Evolutionary conservation across 2,329 filamentous ascomycete genomes (phyloP).

Genomic region (Penicillium sp.): DNA sequence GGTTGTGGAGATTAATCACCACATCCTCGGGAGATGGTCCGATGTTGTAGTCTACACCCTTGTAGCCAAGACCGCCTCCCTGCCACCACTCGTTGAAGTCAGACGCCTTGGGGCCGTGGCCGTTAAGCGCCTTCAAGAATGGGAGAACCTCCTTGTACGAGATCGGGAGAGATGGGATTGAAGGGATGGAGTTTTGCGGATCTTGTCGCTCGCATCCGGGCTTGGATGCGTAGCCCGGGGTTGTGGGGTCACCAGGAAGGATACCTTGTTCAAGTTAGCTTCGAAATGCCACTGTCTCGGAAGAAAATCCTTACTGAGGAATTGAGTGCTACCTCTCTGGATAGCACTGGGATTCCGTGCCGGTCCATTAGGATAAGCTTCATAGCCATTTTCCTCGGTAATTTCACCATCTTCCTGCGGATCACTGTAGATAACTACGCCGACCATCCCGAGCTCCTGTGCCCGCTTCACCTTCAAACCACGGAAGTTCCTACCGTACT

Average conservation of each 20-base stretch:
- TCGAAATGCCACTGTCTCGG: not conserved
- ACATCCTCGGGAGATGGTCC: constrained; percentile 73
- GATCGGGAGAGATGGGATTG: constrained; percentile 86
- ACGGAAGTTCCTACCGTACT: constrained; percentile 82
- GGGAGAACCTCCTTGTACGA: constrained; percentile 85
- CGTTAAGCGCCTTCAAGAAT: constrained; percentile 85
- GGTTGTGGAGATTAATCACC: constrained; percentile 69
- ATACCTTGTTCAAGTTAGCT: constrained; percentile 43
- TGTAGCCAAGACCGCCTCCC: constrained; percentile 70
- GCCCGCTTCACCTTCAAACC: constrained; percentile 91
- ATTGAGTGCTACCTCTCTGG: constrained; percentile 83
- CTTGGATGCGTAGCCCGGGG: constrained; percentile 88
- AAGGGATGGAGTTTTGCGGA: constrained; percentile 67
- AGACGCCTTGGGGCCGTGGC: constrained; percentile 73
- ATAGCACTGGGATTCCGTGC: constrained; percentile 85
- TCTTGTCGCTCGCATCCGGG: constrained; percentile 77
- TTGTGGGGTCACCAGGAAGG: constrained; percentile 74
- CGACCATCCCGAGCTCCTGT: constrained; percentile 84
- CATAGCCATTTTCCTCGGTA: constrained; percentile 76
- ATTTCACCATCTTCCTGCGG: constrained; percentile 82
- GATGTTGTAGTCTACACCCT: constrained; percentile 79
- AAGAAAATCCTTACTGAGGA: constrained; percentile 59
- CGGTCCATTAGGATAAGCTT: constrained; percentile 78
- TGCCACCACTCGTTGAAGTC: constrained; percentile 73
- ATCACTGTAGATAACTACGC: constrained; percentile 80